Conservation (phyloP, 176 grass and related monocot genomes). For the Rhipidocladum racemiflorum region DNA sequence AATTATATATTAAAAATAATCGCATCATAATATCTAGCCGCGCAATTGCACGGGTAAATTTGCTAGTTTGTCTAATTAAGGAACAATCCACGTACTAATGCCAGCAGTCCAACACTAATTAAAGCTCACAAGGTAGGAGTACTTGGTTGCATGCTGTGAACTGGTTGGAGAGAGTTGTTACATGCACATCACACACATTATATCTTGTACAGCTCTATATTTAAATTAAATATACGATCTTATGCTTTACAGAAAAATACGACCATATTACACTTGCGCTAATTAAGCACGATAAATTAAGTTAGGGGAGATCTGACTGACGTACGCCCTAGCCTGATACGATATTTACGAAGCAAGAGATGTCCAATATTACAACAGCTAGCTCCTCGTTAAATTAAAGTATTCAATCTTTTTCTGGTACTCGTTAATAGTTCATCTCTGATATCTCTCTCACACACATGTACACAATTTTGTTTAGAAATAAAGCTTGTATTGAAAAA, state of each 20-base stretch:
- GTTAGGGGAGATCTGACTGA: neutral
- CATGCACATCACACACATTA: neutral
- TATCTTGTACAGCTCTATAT: neutral
- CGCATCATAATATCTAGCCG: no score
- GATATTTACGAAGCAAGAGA: neutral
- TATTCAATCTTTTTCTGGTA: neutral
- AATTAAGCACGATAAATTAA: neutral
- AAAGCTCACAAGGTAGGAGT: neutral
- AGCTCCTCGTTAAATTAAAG: neutral
- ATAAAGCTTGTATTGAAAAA: neutral
- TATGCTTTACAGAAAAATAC: neutral
- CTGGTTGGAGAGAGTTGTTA: neutral
- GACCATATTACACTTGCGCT: neutral
- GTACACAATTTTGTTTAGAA: neutral
- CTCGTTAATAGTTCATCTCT: neutral
- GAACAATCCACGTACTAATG: neutral
- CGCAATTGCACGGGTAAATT: no score
- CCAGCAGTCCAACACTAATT: neutral
- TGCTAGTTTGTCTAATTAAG: neutral
- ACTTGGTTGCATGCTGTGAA: neutral
- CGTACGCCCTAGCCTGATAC: neutral
- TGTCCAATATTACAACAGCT: neutral
- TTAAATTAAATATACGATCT: neutral
- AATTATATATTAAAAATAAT: no score
- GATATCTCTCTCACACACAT: neutral